Conservation (phyloP, 2,329 filamentous ascomycete genomes). For the Bipolaris sorokiniana region DNA sequence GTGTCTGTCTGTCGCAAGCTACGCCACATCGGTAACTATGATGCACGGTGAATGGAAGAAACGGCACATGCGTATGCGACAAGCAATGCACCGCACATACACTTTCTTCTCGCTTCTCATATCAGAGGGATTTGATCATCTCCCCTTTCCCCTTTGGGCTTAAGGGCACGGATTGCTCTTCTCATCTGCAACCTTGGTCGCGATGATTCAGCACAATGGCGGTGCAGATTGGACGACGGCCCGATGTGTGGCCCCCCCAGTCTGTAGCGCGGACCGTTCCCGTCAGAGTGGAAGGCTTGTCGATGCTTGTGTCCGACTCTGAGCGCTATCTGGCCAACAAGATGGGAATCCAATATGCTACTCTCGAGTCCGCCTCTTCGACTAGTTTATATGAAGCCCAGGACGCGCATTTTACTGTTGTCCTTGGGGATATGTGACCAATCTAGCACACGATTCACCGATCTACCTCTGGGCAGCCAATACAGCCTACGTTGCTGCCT, state of each 20-base stretch:
- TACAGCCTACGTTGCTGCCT: neutral
- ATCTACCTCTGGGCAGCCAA: neutral
- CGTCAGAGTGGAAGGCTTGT: neutral
- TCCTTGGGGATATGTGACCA: neutral
- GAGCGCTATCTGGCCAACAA: neutral
- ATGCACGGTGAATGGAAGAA: constrained; percentile 1
- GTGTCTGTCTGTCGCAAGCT: neutral
- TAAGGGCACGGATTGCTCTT: constrained; percentile 9
- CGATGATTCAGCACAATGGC: constrained; percentile 12
- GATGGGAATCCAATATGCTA: neutral
- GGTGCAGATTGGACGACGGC: constrained; percentile 1
- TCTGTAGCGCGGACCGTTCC: neutral
- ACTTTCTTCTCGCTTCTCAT: neutral
- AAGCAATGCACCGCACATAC: neutral
- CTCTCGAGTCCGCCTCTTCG: neutral
- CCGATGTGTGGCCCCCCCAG: neutral
- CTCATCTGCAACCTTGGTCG: constrained; percentile 3
- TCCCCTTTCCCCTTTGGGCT: neutral
- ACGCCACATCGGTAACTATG: neutral
- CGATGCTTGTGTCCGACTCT: neutral
- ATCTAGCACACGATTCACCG: neutral
- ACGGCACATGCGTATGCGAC: neutral
- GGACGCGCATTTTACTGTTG: neutral
- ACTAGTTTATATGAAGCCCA: neutral
- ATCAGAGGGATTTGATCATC: neutral